Conservation (phyloP, 306 rosid genomes). For the Quercus alba region DNA sequence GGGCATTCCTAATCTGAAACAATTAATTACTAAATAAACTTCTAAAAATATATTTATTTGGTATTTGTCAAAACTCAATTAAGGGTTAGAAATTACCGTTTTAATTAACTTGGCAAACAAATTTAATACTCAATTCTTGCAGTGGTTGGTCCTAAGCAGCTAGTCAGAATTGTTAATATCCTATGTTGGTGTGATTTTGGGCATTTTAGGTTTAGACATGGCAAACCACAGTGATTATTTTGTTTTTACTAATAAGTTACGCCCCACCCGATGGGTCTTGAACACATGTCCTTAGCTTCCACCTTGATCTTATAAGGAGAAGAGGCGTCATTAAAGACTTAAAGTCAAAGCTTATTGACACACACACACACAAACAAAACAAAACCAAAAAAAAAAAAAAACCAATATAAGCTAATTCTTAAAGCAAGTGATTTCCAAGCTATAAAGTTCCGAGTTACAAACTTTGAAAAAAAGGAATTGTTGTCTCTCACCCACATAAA, state of each 20-base stretch:
- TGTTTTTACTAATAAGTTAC: too few species aligned
- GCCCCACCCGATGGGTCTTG: too few species aligned
- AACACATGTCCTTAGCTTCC: too few species aligned
- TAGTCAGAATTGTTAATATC: not conserved
- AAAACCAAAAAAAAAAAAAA: too few species aligned
- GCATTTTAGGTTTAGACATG: not conserved
- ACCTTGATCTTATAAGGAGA: too few species aligned
- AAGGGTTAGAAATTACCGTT: not conserved
- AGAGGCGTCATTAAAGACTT: too few species aligned
- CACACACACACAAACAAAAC: too few species aligned
- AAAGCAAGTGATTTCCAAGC: not conserved
- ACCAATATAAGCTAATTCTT: not conserved
- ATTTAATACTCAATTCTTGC: not conserved
- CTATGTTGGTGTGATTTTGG: too few species aligned
- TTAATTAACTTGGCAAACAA: not conserved
- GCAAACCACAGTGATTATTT: not conserved
- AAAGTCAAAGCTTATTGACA: too few species aligned
- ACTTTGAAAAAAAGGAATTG: not conserved
- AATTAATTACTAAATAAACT: conserved; percentile 6
- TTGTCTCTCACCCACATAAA: not conserved
- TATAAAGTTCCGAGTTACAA: not conserved
- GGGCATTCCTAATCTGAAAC: not conserved
- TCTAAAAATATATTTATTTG: not conserved
- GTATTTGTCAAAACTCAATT: not conserved
- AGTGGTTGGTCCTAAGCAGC: not conserved